Evolutionary conservation across 2,329 filamentous ascomycete genomes (phyloP), one percentile per base, ranked within the genome.

Genomic region (Mycogone perniciosa): DNA sequence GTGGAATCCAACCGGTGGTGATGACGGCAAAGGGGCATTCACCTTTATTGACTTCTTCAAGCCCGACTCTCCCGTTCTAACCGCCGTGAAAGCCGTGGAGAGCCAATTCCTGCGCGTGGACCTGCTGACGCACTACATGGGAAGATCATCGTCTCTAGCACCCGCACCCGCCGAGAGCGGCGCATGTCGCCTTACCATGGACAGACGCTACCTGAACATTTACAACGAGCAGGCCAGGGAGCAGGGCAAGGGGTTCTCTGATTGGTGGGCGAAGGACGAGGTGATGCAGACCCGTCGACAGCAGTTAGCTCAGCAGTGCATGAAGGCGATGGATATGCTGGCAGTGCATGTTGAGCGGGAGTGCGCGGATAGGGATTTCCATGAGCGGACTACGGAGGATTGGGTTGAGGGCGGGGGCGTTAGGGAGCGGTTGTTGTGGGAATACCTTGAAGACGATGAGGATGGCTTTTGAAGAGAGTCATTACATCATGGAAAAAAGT

Each of bases 11-110:
- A 27, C 27, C 7, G 35, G 26, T 2, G 51, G 50, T 11, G 31
- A 49, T 11, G 29, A 35, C 4, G 46, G 55, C 44, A 45, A 52
- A 37, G 46, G 50, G 1, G 30, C 55, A 7, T 64, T 71, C 34
- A 69, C 68, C 3, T 69, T 72, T 46, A 56, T 65, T 46, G 52
- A 66, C 50, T 71, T 73, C 55, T 69, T 75, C 54, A 31, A 54
- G 4, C 31, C 50, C 6, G 40, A 50, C 0, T 64, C 66, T 1
- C 54, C 50, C 11, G 62, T 73, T 9, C 54, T 66, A 10, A 13
- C 55, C 1, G 64, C 66, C 4, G 59, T 75, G 27, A 54, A 57
- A 13, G 42, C 52, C 0, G 53, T 75, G 5, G 62, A 65, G 8
- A 66, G 68, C 49, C 68, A 69, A 51, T 63, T 61, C 49, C 53